Base-by-base conservation (phyloP, 2,329 filamentous ascomycete genomes). In the Aspergillus sp. region DNA sequence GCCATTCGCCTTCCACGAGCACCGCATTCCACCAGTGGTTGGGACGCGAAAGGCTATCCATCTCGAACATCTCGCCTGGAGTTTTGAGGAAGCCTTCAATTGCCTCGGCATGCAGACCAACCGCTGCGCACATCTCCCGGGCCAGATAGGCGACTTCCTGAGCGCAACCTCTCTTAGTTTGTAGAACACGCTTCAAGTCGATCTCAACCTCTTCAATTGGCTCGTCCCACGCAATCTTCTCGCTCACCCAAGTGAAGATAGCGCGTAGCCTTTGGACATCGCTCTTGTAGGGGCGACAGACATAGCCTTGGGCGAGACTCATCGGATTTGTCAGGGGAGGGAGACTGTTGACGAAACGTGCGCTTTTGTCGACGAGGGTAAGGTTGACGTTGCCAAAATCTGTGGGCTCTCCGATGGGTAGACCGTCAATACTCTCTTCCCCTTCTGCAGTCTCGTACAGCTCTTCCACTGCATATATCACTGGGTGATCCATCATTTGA, bases 11-110 rank as follows among this genome's bases (percentile, higher is more conserved):
- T 73, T 99, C 95, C 8, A 97, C 87, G 37, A 97, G 79, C 17
- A 98, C 91, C 0, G 91, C 88, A 66, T 99, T 99, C 95, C 95
- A 99, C 87, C 90, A 98, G 76, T 99, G 95, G 69, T 99, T 99
- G 0, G 93, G 84, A 31, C 88, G 86, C n/a, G 91, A 90, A 73
- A 93, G 86, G 57, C 89, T 88, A 61, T 90, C 90, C 44, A 92
- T 80, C 66, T 98, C 93, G 1, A 89, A 81, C 7, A 88, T 79
- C 68, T 98, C 95, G 0, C 93, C 93, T 0, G 95, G 95, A 1
- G 85, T 82, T 73, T 99, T 99, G 56, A 99, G 84, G 70, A 95
- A 98, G 0, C 95, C 95, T 59, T 88, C 86, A 14, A 99, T 86
- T 19, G 96, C 82, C 71, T 98, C 93, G 37, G 90, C 91, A 63